Conservation (phyloP, 2,329 filamentous ascomycete species). For the Colletotrichum cuscutae region DNA sequence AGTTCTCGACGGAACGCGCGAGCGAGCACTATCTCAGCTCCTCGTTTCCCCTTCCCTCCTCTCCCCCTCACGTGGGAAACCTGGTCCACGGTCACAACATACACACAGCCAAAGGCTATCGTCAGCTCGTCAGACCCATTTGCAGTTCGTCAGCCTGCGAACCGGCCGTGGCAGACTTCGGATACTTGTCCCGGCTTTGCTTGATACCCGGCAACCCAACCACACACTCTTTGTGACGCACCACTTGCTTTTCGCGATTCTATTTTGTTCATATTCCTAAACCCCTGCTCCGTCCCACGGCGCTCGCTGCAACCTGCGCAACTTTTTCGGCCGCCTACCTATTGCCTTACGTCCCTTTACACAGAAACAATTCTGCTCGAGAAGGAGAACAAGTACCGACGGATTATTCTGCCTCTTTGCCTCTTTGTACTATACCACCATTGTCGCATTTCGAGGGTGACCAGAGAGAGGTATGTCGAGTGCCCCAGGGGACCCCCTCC, state of each 20-base stretch:
- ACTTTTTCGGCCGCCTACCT: slow-evolving; percentile 1
- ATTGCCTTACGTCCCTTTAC: neutral
- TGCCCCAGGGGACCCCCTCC: slow-evolving; percentile 21
- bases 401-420: neutral
- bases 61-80: slow-evolving; percentile 23
- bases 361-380: slow-evolving; percentile 1
- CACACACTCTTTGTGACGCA: slow-evolving; percentile 18
- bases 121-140: neutral
- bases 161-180: slow-evolving; percentile 9
- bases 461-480: slow-evolving; percentile 21
- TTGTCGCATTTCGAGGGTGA: slow-evolving; percentile 10
- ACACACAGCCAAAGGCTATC: slow-evolving; percentile 12
- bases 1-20: slow-evolving; percentile 3
- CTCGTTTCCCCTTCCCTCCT: slow-evolving; percentile 20
- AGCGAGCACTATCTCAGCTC: slow-evolving; percentile 1
- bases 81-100: slow-evolving; percentile 22
- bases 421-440: neutral
- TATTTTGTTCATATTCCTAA: neutral
- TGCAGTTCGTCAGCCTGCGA: slow-evolving; percentile 3
- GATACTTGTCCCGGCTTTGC: slow-evolving; percentile 5
- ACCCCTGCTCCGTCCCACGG: slow-evolving; percentile 6
- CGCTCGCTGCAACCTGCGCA: slow-evolving; percentile 4
- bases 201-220: slow-evolving; percentile 20
- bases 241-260: slow-evolving; percentile 13
- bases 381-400: neutral